phyloP scores from a whole-genome alignment of 2,329 filamentous ascomycete species.

The Penicillium sp. region DNA sequence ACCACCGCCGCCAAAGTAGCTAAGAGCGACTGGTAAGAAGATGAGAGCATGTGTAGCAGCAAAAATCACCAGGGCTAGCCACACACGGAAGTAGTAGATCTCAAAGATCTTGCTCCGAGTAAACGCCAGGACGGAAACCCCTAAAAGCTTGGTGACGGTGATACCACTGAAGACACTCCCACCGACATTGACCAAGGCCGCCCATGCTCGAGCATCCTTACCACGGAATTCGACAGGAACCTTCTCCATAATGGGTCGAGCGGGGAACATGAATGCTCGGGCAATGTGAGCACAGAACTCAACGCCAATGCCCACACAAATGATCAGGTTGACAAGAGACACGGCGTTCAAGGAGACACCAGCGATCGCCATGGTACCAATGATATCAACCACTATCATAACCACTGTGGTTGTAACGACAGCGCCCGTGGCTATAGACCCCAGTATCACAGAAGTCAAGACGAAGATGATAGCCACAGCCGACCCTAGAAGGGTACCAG shows the following conservation, averaged over 20 bases:
- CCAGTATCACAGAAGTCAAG: constrained; percentile 76
- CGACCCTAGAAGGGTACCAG: constrained; percentile 74
- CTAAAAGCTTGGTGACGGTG: constrained; percentile 90
- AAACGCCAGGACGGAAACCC: constrained; percentile 88
- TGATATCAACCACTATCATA: constrained; percentile 93
- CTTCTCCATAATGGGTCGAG: constrained; percentile 74
- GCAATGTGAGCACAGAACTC: constrained; percentile 98
- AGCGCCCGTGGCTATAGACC: constrained; percentile 75
- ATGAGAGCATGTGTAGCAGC: constrained; percentile 85
- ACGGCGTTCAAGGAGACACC: constrained; percentile 92
- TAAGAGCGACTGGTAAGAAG: constrained; percentile 86
- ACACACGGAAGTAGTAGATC: constrained; percentile 98
- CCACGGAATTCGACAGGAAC: constrained; percentile 76
- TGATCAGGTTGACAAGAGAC: constrained; percentile 91
- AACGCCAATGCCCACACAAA: constrained; percentile 93
- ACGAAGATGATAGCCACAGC: constrained; percentile 83
- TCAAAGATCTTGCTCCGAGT: constrained; percentile 98
- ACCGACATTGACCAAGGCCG: constrained; percentile 90
- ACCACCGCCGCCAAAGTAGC: constrained; percentile 78
- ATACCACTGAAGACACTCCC: constrained; percentile 95
- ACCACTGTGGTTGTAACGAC: constrained; percentile 83
- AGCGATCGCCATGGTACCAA: constrained; percentile 89
- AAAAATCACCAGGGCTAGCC: constrained; percentile 87
- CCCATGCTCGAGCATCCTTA: constrained; percentile 84
- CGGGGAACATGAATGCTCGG: constrained; percentile 92